phyloP scores from a whole-genome alignment of 2,329 filamentous ascomycete genomes.

The Ceratocystis papillata region DNA sequence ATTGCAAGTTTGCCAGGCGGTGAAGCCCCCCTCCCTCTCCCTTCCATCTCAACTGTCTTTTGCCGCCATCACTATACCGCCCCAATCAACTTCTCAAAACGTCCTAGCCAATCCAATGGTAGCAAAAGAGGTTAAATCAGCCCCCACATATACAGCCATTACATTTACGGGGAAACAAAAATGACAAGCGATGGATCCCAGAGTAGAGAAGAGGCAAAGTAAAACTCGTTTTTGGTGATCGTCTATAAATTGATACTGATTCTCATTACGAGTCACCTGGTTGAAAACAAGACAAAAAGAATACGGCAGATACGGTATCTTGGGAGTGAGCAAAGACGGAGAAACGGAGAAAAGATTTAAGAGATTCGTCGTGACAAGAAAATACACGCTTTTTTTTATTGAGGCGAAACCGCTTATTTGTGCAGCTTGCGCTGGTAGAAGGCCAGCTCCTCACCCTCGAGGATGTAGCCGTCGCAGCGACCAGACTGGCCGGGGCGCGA shows the following conservation, averaged over 20 bases:
- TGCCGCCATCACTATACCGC: too few relatives aligned
- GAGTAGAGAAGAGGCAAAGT: neutral
- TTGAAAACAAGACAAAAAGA: conserved; percentile 9
- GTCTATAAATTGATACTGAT: conserved; percentile 4
- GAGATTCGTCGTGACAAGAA: conserved; percentile 15
- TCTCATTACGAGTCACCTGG: conserved; percentile 4
- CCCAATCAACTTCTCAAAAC: too few relatives aligned
- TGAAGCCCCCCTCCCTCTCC: too few relatives aligned
- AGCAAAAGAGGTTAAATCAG: too few relatives aligned
- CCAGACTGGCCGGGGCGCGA: conserved; percentile 95
- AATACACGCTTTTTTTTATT: conserved; percentile 25
- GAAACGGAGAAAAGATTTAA: neutral
- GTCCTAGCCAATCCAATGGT: too few relatives aligned
- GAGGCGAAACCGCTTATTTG: conserved; percentile 57
- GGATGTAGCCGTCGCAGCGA: conserved; percentile 91
- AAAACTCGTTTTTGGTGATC: conserved; percentile 12
- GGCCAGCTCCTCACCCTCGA: conserved; percentile 98
- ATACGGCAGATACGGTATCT: conserved; percentile 1
- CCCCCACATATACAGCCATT: too few relatives aligned
- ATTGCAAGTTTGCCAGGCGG: too few relatives aligned
- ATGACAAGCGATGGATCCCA: conserved; percentile 1
- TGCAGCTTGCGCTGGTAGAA: conserved; percentile 99
- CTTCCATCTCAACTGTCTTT: too few relatives aligned
- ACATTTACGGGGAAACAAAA: neutral
- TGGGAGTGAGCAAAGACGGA: neutral